These are phyloP conservation scores for Saturnispora ahearnii DNA, from an alignment of 805 yeast genomes.

Conservation along the genomic window DNA sequence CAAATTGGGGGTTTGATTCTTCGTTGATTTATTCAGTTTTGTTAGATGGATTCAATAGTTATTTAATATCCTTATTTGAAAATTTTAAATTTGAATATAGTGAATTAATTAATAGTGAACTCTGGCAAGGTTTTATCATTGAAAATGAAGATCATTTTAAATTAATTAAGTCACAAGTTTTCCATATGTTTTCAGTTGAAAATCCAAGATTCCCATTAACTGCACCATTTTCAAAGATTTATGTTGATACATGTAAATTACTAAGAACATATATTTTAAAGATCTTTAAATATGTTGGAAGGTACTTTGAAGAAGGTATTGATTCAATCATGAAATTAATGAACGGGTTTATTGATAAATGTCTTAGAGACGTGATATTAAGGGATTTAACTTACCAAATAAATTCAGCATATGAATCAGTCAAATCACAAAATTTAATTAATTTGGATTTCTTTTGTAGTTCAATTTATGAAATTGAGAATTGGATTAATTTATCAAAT, in stretches of 20 bases:
- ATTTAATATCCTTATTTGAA: conserved; percentile 44
- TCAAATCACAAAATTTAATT: conserved; percentile 78
- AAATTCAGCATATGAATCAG: conserved; percentile 74
- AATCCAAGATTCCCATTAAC: conserved; percentile 45
- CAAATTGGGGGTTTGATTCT: conserved; percentile 55
- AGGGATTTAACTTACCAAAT: conserved; percentile 51
- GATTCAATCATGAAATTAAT: conserved; percentile 52
- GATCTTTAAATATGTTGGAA: conserved; percentile 55
- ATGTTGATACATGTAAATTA: conserved; percentile 78
- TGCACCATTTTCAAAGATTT: conserved; percentile 81
- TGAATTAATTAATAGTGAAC: conserved; percentile 62
- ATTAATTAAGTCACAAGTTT: conserved; percentile 42
- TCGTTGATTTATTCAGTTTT: conserved; percentile 54
- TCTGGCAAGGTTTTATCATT: conserved; percentile 78
- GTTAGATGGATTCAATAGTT: conserved; percentile 48
- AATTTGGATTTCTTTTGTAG: conserved; percentile 79
- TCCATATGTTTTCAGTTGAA: conserved; percentile 17
- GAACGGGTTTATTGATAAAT: conserved; percentile 53
- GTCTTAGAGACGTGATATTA: conserved; percentile 62
- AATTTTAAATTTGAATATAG: conserved; percentile 55
- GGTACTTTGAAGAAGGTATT: conserved; percentile 55
- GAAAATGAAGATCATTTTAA: conserved; percentile 51
- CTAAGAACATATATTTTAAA: conserved; percentile 56
- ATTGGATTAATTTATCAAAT: conserved; percentile 24
- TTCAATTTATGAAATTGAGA: conserved; percentile 64